These are phyloP conservation scores for Solanum dulcamara DNA, from an alignment of 257 asterid genomes.

Conservation along the genomic window DNA sequence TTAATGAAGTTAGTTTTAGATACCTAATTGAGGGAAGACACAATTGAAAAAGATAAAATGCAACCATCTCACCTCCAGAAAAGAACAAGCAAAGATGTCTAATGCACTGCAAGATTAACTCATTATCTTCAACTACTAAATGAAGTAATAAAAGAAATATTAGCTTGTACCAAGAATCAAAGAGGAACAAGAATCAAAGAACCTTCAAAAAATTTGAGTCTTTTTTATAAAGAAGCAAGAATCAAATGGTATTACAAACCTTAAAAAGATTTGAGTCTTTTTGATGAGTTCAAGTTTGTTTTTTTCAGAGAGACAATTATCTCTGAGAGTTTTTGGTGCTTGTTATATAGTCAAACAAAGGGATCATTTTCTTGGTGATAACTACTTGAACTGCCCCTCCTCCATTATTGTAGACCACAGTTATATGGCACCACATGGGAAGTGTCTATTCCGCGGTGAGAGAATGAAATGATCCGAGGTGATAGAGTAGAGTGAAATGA, in stretches of 20 bases:
- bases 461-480: not conserved
- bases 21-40: no score
- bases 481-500: not conserved
- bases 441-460: not conserved
- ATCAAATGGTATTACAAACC: not conserved
- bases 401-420: not conserved
- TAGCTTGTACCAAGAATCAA: not conserved
- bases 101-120: not conserved
- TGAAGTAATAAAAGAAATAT: not conserved
- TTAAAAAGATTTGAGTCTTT: not conserved
- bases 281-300: not conserved
- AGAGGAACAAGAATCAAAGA: not conserved
- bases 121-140: not conserved
- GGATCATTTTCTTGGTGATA: not conserved
- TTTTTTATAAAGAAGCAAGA: not conserved
- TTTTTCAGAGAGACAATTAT: not conserved
- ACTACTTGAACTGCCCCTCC: not conserved
- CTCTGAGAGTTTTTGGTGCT: not conserved
- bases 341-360: not conserved
- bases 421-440: not conserved
- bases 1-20: not conserved
- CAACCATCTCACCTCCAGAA: not conserved
- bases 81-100: not conserved
- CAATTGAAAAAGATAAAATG: not conserved
- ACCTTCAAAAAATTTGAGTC: not conserved